phyloP scores from a whole-genome alignment of 2,329 filamentous ascomycete species.

The Pseudopyricularia javanii region DNA sequence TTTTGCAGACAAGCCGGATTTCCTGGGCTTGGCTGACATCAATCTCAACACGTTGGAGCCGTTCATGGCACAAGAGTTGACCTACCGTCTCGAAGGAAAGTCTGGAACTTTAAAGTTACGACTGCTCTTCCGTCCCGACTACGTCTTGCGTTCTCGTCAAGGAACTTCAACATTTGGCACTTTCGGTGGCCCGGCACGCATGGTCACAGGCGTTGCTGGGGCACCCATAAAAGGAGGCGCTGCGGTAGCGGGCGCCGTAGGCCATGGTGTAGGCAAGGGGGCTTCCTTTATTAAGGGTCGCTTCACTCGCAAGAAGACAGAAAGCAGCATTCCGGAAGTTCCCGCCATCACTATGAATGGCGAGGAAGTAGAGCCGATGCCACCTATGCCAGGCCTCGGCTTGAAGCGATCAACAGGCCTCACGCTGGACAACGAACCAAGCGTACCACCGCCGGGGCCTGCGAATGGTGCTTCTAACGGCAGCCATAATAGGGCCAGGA shows the following conservation, averaged over 20 bases:
- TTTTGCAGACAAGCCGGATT: conserved; percentile 89
- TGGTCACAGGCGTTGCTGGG: conserved; percentile 69
- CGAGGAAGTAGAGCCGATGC: conserved; percentile 18
- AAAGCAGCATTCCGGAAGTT: conserved; percentile 25
- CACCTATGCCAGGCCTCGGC: conserved; percentile 12
- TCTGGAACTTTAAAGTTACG: conserved; percentile 73
- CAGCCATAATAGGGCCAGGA: conserved; percentile 40
- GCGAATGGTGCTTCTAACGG: conserved; percentile 10
- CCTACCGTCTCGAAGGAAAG: conserved; percentile 71
- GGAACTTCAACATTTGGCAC: conserved; percentile 92
- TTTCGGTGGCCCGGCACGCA: conserved; percentile 75
- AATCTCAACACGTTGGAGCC: conserved; percentile 72
- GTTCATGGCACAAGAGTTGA: conserved; percentile 67
- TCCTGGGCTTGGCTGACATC: conserved; percentile 66
- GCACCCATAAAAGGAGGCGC: conserved; percentile 90
- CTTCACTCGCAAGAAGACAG: conserved; percentile 53
- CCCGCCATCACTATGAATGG: conserved; percentile 31
- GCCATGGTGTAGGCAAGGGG: conserved; percentile 74
- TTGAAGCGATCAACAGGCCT: conserved; percentile 29
- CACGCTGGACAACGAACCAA: conserved; percentile 15
- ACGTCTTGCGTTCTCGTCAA: conserved; percentile 74
- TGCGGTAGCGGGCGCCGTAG: conserved; percentile 58
- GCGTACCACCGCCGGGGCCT: conserved; percentile 17
- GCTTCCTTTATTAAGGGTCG: conserved; percentile 84
- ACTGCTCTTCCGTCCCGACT: conserved; percentile 85